Evolutionary conservation across 768 basidiomycete species (phyloP).

Genomic region (Suillus occidentalis): DNA sequence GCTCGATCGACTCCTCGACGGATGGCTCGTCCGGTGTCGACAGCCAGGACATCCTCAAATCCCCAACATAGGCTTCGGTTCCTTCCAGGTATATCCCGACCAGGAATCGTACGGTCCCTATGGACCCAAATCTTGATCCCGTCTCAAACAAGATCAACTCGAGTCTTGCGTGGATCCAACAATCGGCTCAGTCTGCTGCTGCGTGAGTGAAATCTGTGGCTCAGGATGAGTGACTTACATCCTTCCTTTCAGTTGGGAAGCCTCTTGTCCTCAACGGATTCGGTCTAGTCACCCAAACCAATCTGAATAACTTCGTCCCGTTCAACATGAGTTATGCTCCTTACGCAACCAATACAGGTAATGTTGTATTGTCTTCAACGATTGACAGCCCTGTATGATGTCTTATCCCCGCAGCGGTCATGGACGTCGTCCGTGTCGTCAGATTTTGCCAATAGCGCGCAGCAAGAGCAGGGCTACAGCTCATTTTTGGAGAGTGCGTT

Average conservation of each 20-base stretch:
- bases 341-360: conserved; percentile 38
- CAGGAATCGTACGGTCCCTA: conserved; percentile 53
- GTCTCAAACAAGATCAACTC: conserved; percentile 53
- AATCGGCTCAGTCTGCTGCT: conserved; percentile 43
- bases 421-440: conserved; percentile 30
- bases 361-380: conserved; percentile 1
- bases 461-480: conserved; percentile 53
- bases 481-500: conserved; percentile 52
- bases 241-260: conserved; percentile 46
- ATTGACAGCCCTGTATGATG: conserved; percentile 2
- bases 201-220: conserved; percentile 36
- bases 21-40: conserved; percentile 70
- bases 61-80: conserved; percentile 54
- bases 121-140: conserved; percentile 49
- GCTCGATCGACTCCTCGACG: conserved; percentile 47
- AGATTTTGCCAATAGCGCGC: conserved; percentile 52
- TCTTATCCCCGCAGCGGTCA: conserved; percentile 15
- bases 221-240: conserved; percentile 5
- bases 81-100: conserved; percentile 72
- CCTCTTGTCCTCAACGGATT: conserved; percentile 55
- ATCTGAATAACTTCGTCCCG: conserved; percentile 54
- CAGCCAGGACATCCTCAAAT: conserved; percentile 62
- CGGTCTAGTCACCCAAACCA: conserved; percentile 61
- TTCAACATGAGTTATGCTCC: conserved; percentile 54
- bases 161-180: conserved; percentile 56